Evolutionary conservation across 2,329 filamentous ascomycete genomes (phyloP), one percentile per base, ranked within the genome.

Genomic region (Colletotrichum australisinense): DNA sequence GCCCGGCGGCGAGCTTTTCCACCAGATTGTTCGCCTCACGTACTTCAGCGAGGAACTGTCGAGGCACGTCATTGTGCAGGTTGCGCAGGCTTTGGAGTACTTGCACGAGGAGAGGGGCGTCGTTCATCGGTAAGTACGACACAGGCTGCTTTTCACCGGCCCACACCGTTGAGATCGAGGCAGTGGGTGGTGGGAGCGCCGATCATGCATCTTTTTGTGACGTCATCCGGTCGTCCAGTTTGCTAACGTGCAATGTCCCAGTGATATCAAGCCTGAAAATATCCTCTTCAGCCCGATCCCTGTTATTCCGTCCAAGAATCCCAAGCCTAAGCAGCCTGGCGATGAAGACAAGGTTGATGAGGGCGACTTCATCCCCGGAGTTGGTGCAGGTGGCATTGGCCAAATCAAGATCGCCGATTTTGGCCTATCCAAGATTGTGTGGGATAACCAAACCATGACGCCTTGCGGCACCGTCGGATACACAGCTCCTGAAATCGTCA

Each of bases 381-480:
- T 93, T 46, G 97, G 97, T 55, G 89, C 94, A 1, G 97, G 97
- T 71, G 97, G 96, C 53, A 99, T 99, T 75, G 97, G 97, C 38
- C 87, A 90, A 76, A 98, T 99, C 86, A 98, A 99, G 87, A 96
- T 99, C 82, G 97, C 97, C 80, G 97, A 99, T 80, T 99, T 99
- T 81, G 97, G 97, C 67, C 88, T 99, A 11, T 98, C 96, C 75
- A 99, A 99, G 85, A 94, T 99, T 76, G 95, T 99, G 19, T 99
- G 97, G 97, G 97, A 98, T 79, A 97, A 92, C 77, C 94, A 97
- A 81, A 99, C 97, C 11, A 98, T 98, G 94, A 99, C 97, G 3
- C 97, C 97, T n/a, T 99, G 97, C 82, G 97, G 97, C 71, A 99
- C 97, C 0, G 97, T 98, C 70, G 97, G 97, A 56, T 99, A 99